Percentiles rank a stretch among this genome's conserved stretches.
Conservation (phyloP, 352 stramenopile species). For the Phytophthora crassamura region DNA sequence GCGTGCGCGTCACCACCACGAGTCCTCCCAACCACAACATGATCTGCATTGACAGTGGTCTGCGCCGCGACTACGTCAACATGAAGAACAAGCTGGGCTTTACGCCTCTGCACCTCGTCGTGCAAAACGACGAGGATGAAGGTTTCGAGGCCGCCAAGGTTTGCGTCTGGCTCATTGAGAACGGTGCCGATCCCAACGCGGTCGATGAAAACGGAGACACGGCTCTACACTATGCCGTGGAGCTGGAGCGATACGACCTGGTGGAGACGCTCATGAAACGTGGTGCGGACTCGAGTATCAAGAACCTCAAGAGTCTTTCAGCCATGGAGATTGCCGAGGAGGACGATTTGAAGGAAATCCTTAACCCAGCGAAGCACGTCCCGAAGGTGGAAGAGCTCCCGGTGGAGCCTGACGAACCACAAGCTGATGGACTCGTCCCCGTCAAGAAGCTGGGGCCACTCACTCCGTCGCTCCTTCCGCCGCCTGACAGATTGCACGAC, state of each 20-base stretch:
- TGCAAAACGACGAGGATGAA: constrained; percentile 91
- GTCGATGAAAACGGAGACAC: constrained; percentile 86
- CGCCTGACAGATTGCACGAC: constrained; percentile 64
- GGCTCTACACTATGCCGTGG: constrained; percentile 86
- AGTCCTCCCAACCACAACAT: constrained; percentile 85
- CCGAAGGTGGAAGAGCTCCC: constrained; percentile 39
- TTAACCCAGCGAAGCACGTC: constrained; percentile 61
- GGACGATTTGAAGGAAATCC: constrained; percentile 80
- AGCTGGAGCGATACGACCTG: constrained; percentile 80
- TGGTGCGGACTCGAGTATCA: constrained; percentile 75
- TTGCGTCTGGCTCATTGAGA: constrained; percentile 89
- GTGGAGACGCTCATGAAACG: constrained; percentile 90
- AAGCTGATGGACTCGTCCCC: constrained; percentile 30
- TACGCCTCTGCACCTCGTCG: constrained; percentile 76
- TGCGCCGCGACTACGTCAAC: constrained; percentile 87
- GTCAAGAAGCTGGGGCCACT: constrained; percentile 29
- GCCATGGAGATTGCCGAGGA: constrained; percentile 78
- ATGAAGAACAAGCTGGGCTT: constrained; percentile 90
- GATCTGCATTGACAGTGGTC: constrained; percentile 88
- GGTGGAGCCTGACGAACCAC: constrained; percentile 25
- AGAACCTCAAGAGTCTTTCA: constrained; percentile 75
- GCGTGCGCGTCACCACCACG: constrained; percentile 78
- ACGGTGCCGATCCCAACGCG: constrained; percentile 81
- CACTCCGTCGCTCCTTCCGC: constrained; percentile 51
- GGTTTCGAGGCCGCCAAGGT: constrained; percentile 90